phyloP scores from a whole-genome alignment of 345 rosid species.

The Murraya paniculata region DNA sequence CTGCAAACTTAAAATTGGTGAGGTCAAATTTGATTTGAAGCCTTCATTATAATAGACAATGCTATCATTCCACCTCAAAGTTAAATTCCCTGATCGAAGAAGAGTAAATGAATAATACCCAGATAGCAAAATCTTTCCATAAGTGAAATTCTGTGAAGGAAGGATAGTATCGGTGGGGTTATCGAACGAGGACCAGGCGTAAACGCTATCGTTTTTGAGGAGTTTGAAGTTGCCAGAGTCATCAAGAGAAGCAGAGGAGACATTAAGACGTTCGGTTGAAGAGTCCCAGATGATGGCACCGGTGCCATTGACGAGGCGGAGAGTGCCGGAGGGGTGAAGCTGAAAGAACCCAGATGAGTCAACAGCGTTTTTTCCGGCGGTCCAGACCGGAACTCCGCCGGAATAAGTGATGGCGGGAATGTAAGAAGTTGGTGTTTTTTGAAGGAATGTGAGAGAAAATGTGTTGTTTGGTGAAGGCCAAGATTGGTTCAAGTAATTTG shows the following conservation, averaged over 20 bases:
- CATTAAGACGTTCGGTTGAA: constrained; percentile 34
- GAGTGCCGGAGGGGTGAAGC: constrained; percentile 46
- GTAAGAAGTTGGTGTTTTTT: constrained; percentile 30
- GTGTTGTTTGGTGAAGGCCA: constrained; percentile 43
- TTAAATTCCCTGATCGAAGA: constrained; percentile 37
- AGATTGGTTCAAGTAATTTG: constrained; percentile 25
- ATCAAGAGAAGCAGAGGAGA: constrained; percentile 46
- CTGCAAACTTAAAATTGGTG: constrained; percentile 47
- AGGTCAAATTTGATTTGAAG: constrained; percentile 38
- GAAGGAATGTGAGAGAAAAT: constrained; percentile 49
- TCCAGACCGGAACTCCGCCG: constrained; percentile 51
- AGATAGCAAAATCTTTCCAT: constrained; percentile 29
- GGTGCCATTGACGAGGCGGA: constrained; percentile 56
- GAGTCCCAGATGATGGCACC: constrained; percentile 59
- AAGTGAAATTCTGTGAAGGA: constrained; percentile 45
- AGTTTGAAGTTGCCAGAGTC: constrained; percentile 51
- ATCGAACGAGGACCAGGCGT: constrained; percentile 61
- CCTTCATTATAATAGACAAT: constrained; percentile 45
- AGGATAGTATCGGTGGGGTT: constrained; percentile 44
- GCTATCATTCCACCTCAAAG: constrained; percentile 49
- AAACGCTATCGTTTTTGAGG: background rate
- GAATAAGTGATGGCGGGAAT: constrained; percentile 43
- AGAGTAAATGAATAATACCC: constrained; percentile 48
- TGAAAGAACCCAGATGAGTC: constrained; percentile 47
- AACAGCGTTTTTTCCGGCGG: constrained; percentile 34